Conservation (phyloP, 2,329 filamentous ascomycete genomes). For the Macroventuria anomochaeta region DNA sequence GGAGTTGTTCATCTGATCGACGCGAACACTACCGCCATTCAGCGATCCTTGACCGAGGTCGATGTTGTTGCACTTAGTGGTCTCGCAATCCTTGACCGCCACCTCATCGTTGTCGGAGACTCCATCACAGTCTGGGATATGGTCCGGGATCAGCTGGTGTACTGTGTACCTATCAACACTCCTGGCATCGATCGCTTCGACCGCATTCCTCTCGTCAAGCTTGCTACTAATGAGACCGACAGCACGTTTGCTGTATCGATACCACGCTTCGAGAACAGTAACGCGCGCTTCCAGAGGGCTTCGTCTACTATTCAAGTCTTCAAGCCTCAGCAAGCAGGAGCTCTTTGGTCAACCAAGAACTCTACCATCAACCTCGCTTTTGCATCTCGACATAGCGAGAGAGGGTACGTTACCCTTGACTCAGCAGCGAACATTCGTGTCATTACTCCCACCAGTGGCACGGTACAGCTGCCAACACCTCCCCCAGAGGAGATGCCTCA, state of each 20-base stretch:
- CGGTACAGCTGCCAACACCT: conserved; percentile 38
- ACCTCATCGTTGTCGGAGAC: conserved; percentile 76
- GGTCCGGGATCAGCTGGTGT: conserved; percentile 76
- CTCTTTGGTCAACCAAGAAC: conserved; percentile 63
- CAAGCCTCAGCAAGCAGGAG: conserved; percentile 63
- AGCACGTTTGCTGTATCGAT: conserved; percentile 53
- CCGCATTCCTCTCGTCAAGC: conserved; percentile 57
- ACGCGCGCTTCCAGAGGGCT: conserved; percentile 47
- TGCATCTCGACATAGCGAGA: conserved; percentile 66
- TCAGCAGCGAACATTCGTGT: conserved; percentile 73
- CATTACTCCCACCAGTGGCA: conserved; percentile 41
- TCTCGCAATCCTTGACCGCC: conserved; percentile 74
- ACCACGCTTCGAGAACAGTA: conserved; percentile 47
- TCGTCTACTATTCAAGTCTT: conserved; percentile 68
- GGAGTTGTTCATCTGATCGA: conserved; percentile 79
- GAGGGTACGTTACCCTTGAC: conserved; percentile 79
- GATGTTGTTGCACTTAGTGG: conserved; percentile 70
- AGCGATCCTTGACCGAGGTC: conserved; percentile 70
- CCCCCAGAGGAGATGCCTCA: conserved; percentile 46
- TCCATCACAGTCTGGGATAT: conserved; percentile 82
- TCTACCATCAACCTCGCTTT: conserved; percentile 70
- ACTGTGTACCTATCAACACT: conserved; percentile 63
- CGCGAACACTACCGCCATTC: conserved; percentile 69
- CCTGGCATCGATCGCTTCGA: conserved; percentile 43
- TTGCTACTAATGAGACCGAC: conserved; percentile 71